phyloP scores from a whole-genome alignment of 176 grass and related monocot genomes.

The Ampelocalamus luodianensis region DNA sequence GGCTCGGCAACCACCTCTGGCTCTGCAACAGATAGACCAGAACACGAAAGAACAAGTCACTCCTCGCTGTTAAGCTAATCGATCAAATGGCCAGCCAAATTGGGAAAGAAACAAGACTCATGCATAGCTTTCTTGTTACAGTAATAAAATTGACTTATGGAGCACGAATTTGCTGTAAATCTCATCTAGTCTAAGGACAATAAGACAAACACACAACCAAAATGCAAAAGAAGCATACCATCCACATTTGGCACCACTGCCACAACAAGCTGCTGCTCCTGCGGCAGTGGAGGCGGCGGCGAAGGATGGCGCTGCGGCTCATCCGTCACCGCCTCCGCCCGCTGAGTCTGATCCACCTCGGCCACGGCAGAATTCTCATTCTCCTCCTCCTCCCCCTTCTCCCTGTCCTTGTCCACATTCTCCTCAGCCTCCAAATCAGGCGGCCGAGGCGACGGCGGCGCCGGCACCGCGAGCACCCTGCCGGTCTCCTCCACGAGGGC shows the following conservation, averaged over 20 bases:
- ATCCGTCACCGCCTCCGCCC: not conserved
- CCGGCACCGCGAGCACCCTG: constrained; percentile 37
- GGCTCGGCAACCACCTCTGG: constrained; percentile 31
- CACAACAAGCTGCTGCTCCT: constrained; percentile 40
- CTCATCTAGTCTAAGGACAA: constrained; percentile 28
- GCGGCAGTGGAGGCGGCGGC: constrained; percentile 9
- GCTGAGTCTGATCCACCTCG: constrained; percentile 29
- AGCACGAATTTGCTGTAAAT: constrained; percentile 40
- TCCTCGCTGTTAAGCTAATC: not conserved
- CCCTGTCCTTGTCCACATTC: constrained; percentile 37
- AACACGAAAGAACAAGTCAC: no score
- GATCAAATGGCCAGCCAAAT: constrained; percentile 29
- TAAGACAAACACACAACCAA: constrained; percentile 42
- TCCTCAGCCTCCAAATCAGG: constrained; percentile 53
- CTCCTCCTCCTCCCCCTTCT: not conserved
- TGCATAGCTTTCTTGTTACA: constrained; percentile 31
- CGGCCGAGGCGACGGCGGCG: constrained; percentile 46
- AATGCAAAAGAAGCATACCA: constrained; percentile 50
- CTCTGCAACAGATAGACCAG: constrained; percentile 42
- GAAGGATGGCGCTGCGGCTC: not conserved
- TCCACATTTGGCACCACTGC: constrained; percentile 50
- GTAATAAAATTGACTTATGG: constrained; percentile 28
- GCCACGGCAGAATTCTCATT: constrained; percentile 24
- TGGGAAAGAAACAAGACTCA: constrained; percentile 32
- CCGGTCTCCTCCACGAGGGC: constrained; percentile 59